Evolutionary conservation across 192 early-diverging fungal genomes (phyloP), one percentile per base, ranked within the genome.

Genomic region (Dissophora globulifera): DNA sequence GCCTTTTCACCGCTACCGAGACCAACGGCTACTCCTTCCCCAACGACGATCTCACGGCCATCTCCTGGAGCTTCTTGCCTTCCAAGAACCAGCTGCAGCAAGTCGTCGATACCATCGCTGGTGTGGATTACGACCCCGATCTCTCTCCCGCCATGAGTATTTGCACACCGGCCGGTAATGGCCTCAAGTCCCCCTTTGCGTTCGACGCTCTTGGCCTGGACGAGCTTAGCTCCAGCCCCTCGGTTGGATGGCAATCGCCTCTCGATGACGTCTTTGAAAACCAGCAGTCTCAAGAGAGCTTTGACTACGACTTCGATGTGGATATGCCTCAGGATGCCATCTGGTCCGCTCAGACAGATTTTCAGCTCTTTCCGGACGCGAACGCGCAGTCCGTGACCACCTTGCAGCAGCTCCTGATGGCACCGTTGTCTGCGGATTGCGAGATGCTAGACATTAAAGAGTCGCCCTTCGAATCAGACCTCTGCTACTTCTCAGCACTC

Each of bases 281-380:
- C 42, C 56, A 55, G 29, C 58, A 65, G n/a, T 76, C 71, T 12
- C 63, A 61, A 31, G 71, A 76, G 41, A 59, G 63, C 38, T 56
- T 76, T 47, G 71, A 76, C 7, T 67, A 45, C 19, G 71, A 61
- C 20, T 49, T 66, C 41, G 50, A 41, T 42, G 26, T 47, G 16
- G 50, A 33, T 20, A 17, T 33, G 19, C 20, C 58, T 6, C 50
- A 58, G 35, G 53, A 20, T 12, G 25, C 42, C 25, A 23, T 43
- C 7, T 74, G 70, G 62, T 25, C 63, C 2, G 22, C 58, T 23
- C 63, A 66, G 29, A 50, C 38, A 11, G 71, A 76, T n/a, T 76
- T 76, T 41, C 27, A 52, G 1, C 62, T 76, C 33, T 76, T 67
- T 19, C 71, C 70, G 17, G 55, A 57, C 20, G 27, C 51, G 7